Evolutionary conservation across 495 filamentous ascomycete species (phyloP).

Genomic region (Penicillium canariense): DNA sequence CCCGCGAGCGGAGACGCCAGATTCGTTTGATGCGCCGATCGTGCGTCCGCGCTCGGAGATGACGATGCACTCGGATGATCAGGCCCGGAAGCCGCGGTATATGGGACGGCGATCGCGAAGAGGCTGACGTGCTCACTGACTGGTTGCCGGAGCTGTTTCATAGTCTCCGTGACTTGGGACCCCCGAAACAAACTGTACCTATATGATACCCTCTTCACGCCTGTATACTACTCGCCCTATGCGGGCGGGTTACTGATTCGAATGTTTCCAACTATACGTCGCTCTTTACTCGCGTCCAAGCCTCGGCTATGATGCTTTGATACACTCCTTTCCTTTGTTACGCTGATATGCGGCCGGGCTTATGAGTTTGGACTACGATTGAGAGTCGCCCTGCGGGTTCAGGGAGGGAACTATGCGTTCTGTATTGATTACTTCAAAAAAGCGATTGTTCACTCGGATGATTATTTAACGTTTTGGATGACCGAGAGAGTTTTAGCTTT

Average conservation of each 20-base stretch:
- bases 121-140: constrained; percentile 7
- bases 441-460: neutral
- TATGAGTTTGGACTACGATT: neutral
- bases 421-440: neutral
- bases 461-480: neutral
- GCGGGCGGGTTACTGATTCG: neutral
- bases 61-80: constrained; percentile 21
- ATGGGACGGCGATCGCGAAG: constrained; percentile 39
- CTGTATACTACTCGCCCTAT: neutral
- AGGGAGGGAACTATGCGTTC: neutral
- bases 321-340: constrained; percentile 1
- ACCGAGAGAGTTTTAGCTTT: too few species aligned
- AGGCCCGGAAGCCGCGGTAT: constrained; percentile 35
- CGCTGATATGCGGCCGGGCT: neutral
- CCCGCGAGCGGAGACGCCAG: constrained; percentile 12
- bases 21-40: constrained; percentile 15
- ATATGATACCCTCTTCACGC: constrained; percentile 1
- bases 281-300: neutral
- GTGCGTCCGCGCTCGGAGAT: constrained; percentile 17
- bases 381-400: neutral
- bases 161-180: neutral
- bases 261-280: neutral
- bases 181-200: neutral
- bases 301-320: neutral
- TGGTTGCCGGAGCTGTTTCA: neutral